phyloP scores from a whole-genome alignment of 1,284 basidiomycete species.

The Tilletia horrida region DNA sequence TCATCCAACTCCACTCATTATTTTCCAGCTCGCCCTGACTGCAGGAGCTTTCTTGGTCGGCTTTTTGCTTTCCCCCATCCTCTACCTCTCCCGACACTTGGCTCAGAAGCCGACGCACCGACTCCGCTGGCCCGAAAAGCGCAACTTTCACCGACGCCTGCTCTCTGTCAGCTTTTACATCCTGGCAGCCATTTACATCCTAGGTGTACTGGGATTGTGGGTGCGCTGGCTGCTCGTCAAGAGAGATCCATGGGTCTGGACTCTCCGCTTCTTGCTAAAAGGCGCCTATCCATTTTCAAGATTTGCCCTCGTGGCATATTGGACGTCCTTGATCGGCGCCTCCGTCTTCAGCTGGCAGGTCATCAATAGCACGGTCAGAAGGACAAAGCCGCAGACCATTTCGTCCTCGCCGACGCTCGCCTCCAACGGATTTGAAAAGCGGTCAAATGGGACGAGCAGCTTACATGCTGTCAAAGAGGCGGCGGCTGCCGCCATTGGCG shows the following conservation, averaged over 20 bases:
- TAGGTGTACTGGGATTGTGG: constrained; percentile 87
- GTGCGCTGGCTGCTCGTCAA: constrained; percentile 79
- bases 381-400: constrained; percentile 19
- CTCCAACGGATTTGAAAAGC: background rate
- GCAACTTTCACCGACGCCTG: constrained; percentile 74
- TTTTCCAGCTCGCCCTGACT: constrained; percentile 88
- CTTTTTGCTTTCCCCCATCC: constrained; percentile 87
- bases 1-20: constrained; percentile 82
- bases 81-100: constrained; percentile 86
- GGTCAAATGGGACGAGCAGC: background rate
- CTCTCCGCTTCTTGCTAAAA: constrained; percentile 63
- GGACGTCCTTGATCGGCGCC: constrained; percentile 73
- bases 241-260: constrained; percentile 87
- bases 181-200: constrained; percentile 73
- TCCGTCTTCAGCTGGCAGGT: constrained; percentile 86
- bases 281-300: constrained; percentile 79
- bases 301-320: constrained; percentile 74
- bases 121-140: constrained; percentile 81
- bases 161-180: constrained; percentile 83
- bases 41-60: constrained; percentile 87
- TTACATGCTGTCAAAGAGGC: background rate
- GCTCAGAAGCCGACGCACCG: constrained; percentile 86
- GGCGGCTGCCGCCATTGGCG: background rate
- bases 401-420: background rate
- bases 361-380: constrained; percentile 37